A percentile compares a stretch with the other conserved stretches of the same genome.
These are phyloP conservation scores for Tolypocladium pustulatum DNA, from an alignment of 2,329 filamentous ascomycete species.

Conservation along the genomic window DNA sequence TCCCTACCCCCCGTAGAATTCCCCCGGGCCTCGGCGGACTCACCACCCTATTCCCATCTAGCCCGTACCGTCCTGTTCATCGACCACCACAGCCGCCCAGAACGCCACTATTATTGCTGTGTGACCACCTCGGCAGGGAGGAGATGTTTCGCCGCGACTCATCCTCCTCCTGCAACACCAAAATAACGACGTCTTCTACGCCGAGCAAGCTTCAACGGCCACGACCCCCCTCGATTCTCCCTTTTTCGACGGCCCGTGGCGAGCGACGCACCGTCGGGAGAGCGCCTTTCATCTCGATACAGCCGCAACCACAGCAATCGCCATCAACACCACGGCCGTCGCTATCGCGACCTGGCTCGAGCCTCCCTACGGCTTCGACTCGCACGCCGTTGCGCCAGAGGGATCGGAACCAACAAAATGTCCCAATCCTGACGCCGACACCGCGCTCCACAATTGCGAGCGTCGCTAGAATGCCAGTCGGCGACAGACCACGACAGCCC, in stretches of 20 bases:
- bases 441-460: slow-evolving; percentile 11
- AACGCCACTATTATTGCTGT: background rate
- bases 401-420: slow-evolving; percentile 12
- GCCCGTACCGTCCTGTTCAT: background rate
- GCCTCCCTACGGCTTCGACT: slow-evolving; percentile 5
- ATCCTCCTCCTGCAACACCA: background rate
- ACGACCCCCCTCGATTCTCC: background rate
- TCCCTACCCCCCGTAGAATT: background rate
- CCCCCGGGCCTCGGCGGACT: background rate
- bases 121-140: background rate
- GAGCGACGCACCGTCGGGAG: slow-evolving; percentile 2
- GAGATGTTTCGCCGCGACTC: slow-evolving; percentile 2
- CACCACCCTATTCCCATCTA: background rate
- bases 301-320: background rate
- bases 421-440: slow-evolving; percentile 15
- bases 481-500: slow-evolving; percentile 55
- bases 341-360: background rate
- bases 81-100: background rate
- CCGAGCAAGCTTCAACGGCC: background rate
- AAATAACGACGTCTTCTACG: background rate
- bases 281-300: slow-evolving; percentile 1
- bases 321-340: background rate
- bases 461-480: slow-evolving; percentile 30
- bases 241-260: slow-evolving; percentile 1
- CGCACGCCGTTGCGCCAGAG: slow-evolving; percentile 10